A percentile compares a stretch with the other conserved stretches of the same genome.
These are phyloP conservation scores for Arthrobotrys entomopaga DNA, from an alignment of 2,329 filamentous ascomycete genomes.

Conservation along the genomic window DNA sequence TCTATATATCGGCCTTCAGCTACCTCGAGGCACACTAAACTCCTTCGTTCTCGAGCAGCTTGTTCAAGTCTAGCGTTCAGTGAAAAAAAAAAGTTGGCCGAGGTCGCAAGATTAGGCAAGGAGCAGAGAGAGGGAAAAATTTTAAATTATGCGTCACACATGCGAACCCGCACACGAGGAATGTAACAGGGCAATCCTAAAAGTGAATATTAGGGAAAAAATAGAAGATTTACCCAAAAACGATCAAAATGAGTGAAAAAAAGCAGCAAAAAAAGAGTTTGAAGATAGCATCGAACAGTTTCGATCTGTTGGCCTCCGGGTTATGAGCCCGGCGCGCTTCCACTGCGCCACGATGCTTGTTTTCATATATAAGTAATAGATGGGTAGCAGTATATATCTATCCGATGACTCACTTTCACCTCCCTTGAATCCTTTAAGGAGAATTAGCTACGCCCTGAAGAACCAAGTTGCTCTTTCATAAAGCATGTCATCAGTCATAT, in stretches of 20 bases:
- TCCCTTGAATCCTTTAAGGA: too few relatives aligned
- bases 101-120: not conserved
- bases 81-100: not conserved
- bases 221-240: too few relatives aligned
- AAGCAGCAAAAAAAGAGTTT: slow-evolving; percentile 32
- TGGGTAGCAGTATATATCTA: slow-evolving; percentile 13
- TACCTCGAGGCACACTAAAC: too few relatives aligned
- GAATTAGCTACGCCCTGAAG: not conserved
- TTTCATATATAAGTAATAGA: slow-evolving; percentile 7
- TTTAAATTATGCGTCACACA: not conserved
- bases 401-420: slow-evolving; percentile 30
- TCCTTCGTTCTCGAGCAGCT: slow-evolving; percentile 20
- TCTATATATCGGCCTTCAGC: too few relatives aligned
- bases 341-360: slow-evolving; percentile 55
- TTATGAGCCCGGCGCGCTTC: slow-evolving; percentile 56
- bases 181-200: not conserved
- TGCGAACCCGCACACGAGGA: slow-evolving; percentile 5
- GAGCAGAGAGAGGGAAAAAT: not conserved
- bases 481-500: too few relatives aligned
- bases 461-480: too few relatives aligned
- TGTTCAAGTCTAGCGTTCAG: slow-evolving; percentile 36
- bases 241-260: not conserved
- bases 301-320: slow-evolving; percentile 56
- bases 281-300: slow-evolving; percentile 54
- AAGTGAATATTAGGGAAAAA: not conserved